Percentiles rank a stretch among this genome's conserved stretches.
Evolutionary conservation across 2,329 filamentous ascomycete species (phyloP).

Genomic region (Fusarium pilosicola): DNA sequence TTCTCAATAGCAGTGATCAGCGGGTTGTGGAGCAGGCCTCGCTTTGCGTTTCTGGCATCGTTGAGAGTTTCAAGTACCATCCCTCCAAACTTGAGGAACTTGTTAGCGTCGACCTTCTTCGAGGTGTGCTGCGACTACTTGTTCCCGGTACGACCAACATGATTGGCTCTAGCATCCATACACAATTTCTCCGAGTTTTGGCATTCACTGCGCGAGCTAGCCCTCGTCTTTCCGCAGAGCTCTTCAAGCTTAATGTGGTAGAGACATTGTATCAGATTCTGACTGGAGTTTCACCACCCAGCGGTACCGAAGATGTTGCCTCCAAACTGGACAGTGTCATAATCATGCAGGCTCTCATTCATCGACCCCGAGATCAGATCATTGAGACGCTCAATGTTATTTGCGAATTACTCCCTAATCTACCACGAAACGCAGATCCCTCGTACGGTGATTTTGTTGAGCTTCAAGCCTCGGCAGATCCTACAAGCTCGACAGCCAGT

Average conservation of each 20-base stretch:
- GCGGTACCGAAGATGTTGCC: conserved; percentile 78
- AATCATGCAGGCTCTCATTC: conserved; percentile 98
- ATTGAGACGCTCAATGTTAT: conserved; percentile 98
- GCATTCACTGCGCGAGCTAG: conserved; percentile 92
- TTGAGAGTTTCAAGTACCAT: conserved; percentile 95
- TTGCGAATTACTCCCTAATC: conserved; percentile 87
- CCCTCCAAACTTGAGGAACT: conserved; percentile 90
- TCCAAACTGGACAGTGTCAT: conserved; percentile 94
- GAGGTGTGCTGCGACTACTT: conserved; percentile 84
- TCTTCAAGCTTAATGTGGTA: conserved; percentile 96
- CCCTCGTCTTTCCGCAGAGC: conserved; percentile 84
- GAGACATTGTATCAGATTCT: conserved; percentile 98
- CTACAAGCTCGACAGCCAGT: conserved; percentile 52
- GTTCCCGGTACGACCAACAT: conserved; percentile 95
- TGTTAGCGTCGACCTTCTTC: conserved; percentile 86
- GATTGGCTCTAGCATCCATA: conserved; percentile 93
- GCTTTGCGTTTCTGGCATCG: conserved; percentile 92
- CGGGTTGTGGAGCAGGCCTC: conserved; percentile 97
- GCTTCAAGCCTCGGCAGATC: conserved; percentile 51
- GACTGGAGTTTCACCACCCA: conserved; percentile 92
- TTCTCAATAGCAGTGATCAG: conserved; percentile 91
- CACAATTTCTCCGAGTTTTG: conserved; percentile 91
- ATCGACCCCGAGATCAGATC: conserved; percentile 93
- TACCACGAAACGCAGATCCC: conserved; percentile 66
- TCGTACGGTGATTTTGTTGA: conserved; percentile 57